Evolutionary conservation across 345 rosid genomes (phyloP).

Genomic region (Arabis hirsuta): DNA sequence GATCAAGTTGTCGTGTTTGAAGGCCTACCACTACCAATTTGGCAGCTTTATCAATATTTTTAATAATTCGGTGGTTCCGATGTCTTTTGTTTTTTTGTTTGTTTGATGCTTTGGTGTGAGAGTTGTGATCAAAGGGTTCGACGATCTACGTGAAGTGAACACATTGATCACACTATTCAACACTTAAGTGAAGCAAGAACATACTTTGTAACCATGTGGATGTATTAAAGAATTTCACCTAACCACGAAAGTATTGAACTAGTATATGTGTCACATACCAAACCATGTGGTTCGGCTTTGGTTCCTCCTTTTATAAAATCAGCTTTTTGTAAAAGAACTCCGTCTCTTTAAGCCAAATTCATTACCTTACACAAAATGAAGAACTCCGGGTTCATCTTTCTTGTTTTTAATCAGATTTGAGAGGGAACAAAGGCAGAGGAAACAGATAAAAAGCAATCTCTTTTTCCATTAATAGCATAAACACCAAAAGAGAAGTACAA

Average conservation of each 20-base stretch:
- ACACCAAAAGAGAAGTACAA: constrained; percentile 20
- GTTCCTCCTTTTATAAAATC: neutral
- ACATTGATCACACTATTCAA: too few relatives aligned
- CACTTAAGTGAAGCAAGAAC: constrained; percentile 6
- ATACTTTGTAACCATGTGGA: constrained; percentile 12
- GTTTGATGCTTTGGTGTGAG: neutral
- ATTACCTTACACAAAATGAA: neutral
- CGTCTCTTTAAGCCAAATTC: neutral
- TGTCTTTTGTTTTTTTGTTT: too few relatives aligned
- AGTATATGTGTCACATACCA: neutral
- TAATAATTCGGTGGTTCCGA: too few relatives aligned
- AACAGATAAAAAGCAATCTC: neutral
- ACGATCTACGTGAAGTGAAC: neutral
- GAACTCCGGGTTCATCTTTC: neutral
- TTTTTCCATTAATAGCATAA: constrained; percentile 5
- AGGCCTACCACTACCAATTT: neutral
- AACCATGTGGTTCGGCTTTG: constrained; percentile 17
- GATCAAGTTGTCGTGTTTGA: neutral
- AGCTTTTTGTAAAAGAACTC: neutral
- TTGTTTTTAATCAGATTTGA: neutral
- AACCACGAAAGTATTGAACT: too few relatives aligned
- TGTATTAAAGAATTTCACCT: neutral
- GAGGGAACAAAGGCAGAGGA: neutral
- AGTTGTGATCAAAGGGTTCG: neutral
- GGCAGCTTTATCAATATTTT: too few relatives aligned